A percentile compares a stretch with the other conserved stretches of the same genome.
phyloP scores from a whole-genome alignment of 768 basidiomycete species.

The Boletus vermiculosoides region DNA sequence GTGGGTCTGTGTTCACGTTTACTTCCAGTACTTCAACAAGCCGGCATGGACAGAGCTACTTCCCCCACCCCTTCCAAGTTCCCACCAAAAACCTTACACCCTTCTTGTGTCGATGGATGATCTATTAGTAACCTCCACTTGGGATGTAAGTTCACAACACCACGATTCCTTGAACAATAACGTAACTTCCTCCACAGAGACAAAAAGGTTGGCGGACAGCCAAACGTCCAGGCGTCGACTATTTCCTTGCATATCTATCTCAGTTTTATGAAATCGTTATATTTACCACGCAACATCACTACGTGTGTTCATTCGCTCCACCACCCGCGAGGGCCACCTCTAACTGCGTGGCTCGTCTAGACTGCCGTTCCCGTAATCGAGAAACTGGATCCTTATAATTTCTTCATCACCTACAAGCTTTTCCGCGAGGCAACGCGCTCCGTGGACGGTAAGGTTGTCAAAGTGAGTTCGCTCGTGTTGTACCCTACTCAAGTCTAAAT shows the following conservation, averaged over 20 bases:
- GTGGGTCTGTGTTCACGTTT: not conserved
- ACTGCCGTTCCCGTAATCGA: slow-evolving; percentile 87
- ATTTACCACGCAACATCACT: slow-evolving; percentile 87
- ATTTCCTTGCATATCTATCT: slow-evolving; percentile 95
- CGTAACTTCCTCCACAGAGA: slow-evolving; percentile 49
- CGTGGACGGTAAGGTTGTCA: slow-evolving; percentile 79
- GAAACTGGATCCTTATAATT: slow-evolving; percentile 91
- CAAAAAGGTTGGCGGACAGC: slow-evolving; percentile 96
- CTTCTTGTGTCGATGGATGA: slow-evolving; percentile 90
- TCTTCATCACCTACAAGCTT: slow-evolving; percentile 86
- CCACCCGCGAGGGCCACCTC: not conserved
- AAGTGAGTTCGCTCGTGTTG: slow-evolving; percentile 44
- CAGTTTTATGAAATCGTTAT: slow-evolving; percentile 98
- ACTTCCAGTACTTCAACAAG: slow-evolving; percentile 79
- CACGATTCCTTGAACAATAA: not conserved
- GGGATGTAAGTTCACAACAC: slow-evolving; percentile 74
- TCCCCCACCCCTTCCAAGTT: slow-evolving; percentile 78
- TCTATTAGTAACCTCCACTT: slow-evolving; percentile 84
- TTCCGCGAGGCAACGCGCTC: slow-evolving; percentile 90
- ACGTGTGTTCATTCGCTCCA: slow-evolving; percentile 52
- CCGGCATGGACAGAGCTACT: slow-evolving; percentile 92
- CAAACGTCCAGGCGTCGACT: slow-evolving; percentile 96
- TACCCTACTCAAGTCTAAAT: not conserved
- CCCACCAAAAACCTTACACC: slow-evolving; percentile 88
- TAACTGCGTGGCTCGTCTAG: slow-evolving; percentile 39